Base-by-base conservation (phyloP, 352 stramenopile genomes). In the Peronosclerospora sorghi region DNA sequence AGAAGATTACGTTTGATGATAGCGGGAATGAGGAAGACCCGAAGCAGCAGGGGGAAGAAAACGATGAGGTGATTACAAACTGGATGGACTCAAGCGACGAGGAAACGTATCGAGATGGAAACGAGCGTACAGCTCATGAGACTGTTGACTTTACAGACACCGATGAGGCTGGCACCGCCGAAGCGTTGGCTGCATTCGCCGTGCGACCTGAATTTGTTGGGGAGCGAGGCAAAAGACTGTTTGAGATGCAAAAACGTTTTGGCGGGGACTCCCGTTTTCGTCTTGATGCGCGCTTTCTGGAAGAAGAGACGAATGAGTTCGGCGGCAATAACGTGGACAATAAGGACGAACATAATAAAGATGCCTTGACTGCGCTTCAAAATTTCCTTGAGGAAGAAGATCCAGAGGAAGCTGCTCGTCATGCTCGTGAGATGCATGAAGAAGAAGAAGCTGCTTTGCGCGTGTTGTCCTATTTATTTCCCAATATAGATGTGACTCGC, bases 211-310 rank as follows among this genome's bases (percentile, higher is more conserved):
- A 89, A 50, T 89, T 89, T 36, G 43, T 83, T 4, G 76, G 76
- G 7, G 66, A 72, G 41, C 62, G 62, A 13, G 76, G 76, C 45
- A 80, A 80, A 45, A 73, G 79, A 46, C 43, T 89, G 28, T 89
- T 89, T 47, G 76, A 89, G 54, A 62, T 89, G 61, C 76, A 89
- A 41, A 89, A 86, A 45, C 70, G 72, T 1, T 89, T 86, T 41
- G 68, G 69, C 32, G 73, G 76, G 12, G 76, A 89, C 46, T 60
- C 81, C 54, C 76, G 76, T 35, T 89, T 89, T 57, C 71, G 72
- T 28, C 59, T 89, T 39, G 76, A 89, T 45, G 70, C 68, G 14
- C 73, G 76, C 2, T 89, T 89, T 55, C 65, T 86, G 28, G 75
- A 85, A 24, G 56, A 75, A 20, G 63, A 80, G 7, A 65, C 72